Percentiles rank a stretch among this genome's conserved stretches.
These are phyloP conservation scores for Microcera coccophila DNA, from an alignment of 2,329 filamentous ascomycete species.

Conservation along the genomic window DNA sequence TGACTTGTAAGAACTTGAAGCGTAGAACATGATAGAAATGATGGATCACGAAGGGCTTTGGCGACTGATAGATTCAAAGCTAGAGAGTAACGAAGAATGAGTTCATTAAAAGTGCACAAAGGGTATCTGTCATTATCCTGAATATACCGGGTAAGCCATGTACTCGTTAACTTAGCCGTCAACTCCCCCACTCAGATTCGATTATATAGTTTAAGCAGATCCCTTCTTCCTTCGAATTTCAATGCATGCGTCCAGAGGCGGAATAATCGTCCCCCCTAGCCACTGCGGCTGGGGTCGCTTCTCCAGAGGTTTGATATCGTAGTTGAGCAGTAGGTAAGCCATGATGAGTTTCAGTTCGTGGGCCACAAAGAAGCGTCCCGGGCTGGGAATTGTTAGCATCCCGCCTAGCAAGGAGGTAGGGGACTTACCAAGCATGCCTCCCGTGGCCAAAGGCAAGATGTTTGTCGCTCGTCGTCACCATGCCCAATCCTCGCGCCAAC, in stretches of 20 bases:
- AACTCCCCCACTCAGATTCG: neutral
- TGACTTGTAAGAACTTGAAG: constrained; percentile 19
- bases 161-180: neutral
- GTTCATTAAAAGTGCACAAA: too few species aligned
- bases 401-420: neutral
- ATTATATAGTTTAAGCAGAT: neutral
- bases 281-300: constrained; percentile 40
- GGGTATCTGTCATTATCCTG: too few species aligned
- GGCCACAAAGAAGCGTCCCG: constrained; percentile 54
- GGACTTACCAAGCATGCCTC: constrained; percentile 43
- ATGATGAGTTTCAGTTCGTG: constrained; percentile 54
- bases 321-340: constrained; percentile 48
- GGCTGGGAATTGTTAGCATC: constrained; percentile 25
- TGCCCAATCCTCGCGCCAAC: constrained; percentile 39
- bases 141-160: too few species aligned
- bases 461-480: constrained; percentile 50
- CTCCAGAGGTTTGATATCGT: constrained; percentile 45
- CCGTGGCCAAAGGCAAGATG: constrained; percentile 57
- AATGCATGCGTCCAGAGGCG: constrained; percentile 24
- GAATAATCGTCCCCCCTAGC: constrained; percentile 41
- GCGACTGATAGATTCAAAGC: too few species aligned
- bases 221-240: constrained; percentile 21
- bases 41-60: too few species aligned
- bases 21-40: too few species aligned
- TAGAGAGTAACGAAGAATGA: too few species aligned